Percentiles rank a stretch among this genome's conserved stretches.
These are phyloP conservation scores for Diospyros kaki DNA, from an alignment of 148 eudicot genomes.

Conservation along the genomic window DNA sequence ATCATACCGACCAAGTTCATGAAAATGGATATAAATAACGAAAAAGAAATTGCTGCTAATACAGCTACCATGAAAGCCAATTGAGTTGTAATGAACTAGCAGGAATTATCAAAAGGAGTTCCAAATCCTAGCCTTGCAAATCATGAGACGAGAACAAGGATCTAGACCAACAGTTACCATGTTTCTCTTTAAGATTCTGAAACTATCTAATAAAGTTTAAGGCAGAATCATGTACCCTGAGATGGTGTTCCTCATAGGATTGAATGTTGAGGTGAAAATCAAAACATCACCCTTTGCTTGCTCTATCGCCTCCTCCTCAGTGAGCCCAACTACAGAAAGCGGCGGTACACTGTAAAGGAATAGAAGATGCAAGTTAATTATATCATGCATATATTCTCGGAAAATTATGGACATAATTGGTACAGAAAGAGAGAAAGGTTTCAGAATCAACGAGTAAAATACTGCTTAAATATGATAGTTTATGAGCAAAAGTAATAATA, in stretches of 20 bases:
- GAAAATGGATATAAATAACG: too few relatives aligned
- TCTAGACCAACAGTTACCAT: background rate
- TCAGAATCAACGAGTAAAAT: background rate
- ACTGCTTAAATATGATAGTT: too few relatives aligned
- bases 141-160: background rate
- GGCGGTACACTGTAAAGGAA: constrained; percentile 83
- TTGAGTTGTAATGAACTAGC: background rate
- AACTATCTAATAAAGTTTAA: background rate
- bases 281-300: constrained; percentile 75
- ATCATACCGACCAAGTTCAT: too few relatives aligned
- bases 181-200: background rate
- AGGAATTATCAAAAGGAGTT: background rate
- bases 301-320: constrained; percentile 92
- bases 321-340: constrained; percentile 89
- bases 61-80: background rate
- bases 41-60: too few relatives aligned
- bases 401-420: background rate
- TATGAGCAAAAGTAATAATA: too few relatives aligned
- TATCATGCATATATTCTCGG: background rate
- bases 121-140: background rate
- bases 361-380: constrained; percentile 4
- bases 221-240: constrained; percentile 56
- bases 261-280: constrained; percentile 86
- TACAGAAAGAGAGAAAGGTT: background rate
- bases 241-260: constrained; percentile 91